Base-by-base conservation (phyloP, 75 land plant species). In the Picea sitchensis region DNA sequence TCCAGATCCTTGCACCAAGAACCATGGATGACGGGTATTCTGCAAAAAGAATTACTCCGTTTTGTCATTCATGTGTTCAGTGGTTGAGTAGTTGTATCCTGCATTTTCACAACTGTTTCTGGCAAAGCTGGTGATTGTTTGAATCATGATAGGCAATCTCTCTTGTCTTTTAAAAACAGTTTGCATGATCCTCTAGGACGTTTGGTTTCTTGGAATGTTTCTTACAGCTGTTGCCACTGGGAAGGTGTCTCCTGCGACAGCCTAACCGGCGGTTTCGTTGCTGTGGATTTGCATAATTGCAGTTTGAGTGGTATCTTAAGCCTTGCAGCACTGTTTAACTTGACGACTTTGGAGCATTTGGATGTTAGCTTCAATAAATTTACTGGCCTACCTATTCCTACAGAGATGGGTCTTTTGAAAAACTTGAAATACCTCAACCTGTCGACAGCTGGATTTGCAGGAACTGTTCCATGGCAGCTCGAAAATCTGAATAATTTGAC, bases 311-410 rank as follows among this genome's bases (percentile, higher is more conserved):
- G 56, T 9, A 9, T 8, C 2, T 51, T 51, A 2, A 1, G 12
- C 11, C 56, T 2, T 51, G 12, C 9, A 8, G 56, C 81, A 41
- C 60, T 85, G 26, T 6, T 56, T n/a, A 17, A 85, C 41, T 75
- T 85, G 15, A 80, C 65, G 65, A 60, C 59, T 14, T 71, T 85
- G 23, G 3, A 57, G 31, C 21, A 81, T 69, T 41, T 85, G 54
- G 87, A 85, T 72, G 65, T 82, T 64, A 82, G 87, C 61, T 51
- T 36, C 8, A 85, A 82, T 12, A 78, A 38, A 20, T 82, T 82
- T 60, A 30, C 32, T 23, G 83, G 77, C 4, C 58, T 17, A 15
- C 14, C 59, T 36, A 76, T 85, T 57, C 87, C 87, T 58, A 41
- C 60, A 17, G 76, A 81, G 26, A 14, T 85, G 2, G 80, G 83